These are phyloP conservation scores for Oehlia diaphana DNA, from an alignment of 192 early-diverging fungal species.

Conservation along the genomic window DNA sequence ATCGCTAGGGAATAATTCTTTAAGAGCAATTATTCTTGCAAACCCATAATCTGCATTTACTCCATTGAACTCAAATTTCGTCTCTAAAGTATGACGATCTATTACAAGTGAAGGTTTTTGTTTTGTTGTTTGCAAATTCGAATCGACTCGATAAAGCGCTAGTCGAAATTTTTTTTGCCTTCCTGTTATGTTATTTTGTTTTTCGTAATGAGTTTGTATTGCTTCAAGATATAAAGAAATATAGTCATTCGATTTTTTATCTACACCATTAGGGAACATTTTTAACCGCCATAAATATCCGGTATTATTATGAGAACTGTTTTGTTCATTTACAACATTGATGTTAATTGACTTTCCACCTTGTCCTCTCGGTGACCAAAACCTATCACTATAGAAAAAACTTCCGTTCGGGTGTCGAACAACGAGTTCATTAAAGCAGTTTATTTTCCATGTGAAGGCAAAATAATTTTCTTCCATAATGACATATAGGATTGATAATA, in stretches of 20 bases:
- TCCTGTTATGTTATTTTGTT: neutral
- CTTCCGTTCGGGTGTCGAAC: constrained; percentile 1
- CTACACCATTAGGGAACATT: constrained; percentile 23
- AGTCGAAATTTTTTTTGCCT: neutral
- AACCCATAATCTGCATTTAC: neutral
- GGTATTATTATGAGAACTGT: neutral
- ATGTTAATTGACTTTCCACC: neutral
- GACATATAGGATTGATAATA: neutral
- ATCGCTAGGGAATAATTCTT: constrained; percentile 10
- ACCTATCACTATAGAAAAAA: constrained; percentile 28
- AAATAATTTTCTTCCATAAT: constrained; percentile 2
- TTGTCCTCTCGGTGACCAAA: constrained; percentile 25
- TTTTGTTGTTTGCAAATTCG: neutral
- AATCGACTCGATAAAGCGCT: neutral
- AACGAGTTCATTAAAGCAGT: constrained; percentile 10
- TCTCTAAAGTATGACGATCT: neutral
- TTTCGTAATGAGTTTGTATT: constrained; percentile 17
- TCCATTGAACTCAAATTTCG: constrained; percentile 13
- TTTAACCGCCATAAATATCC: constrained; percentile 24
- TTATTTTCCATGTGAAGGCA: constrained; percentile 18
- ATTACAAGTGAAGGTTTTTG: neutral
- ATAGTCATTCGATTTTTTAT: constrained; percentile 16
- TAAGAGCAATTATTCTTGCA: neutral
- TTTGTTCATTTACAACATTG: neutral
- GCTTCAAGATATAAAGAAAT: constrained; percentile 19